Percentiles rank a stretch among this genome's conserved stretches.
Conservation (phyloP, 1,284 basidiomycete species). For the Tausonia pullulans region DNA sequence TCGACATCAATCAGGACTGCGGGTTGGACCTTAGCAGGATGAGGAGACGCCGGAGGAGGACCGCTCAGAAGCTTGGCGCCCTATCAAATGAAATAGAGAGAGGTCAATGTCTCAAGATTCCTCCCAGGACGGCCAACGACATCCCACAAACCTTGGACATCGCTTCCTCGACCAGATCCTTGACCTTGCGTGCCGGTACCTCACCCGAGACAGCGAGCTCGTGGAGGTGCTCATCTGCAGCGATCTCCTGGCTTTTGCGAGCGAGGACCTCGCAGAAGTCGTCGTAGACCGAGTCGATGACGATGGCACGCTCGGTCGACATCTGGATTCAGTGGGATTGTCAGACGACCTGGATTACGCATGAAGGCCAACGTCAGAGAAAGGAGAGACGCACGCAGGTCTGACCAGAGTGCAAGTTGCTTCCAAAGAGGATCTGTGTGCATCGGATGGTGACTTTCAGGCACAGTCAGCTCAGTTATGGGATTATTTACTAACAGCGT, state of each 20-base stretch:
- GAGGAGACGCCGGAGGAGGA: too few relatives aligned
- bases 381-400: constrained; percentile 3
- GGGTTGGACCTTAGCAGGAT: background rate
- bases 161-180: constrained; percentile 23
- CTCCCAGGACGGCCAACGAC: too few relatives aligned
- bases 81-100: background rate
- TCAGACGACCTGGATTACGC: background rate
- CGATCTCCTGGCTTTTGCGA: constrained; percentile 8
- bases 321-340: background rate
- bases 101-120: too few relatives aligned
- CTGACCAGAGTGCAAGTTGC: constrained; percentile 12
- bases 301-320: constrained; percentile 15
- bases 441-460: background rate
- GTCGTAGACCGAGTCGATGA: constrained; percentile 10
- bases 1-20: background rate
- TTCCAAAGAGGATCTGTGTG: constrained; percentile 13
- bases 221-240: constrained; percentile 8
- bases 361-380: background rate
- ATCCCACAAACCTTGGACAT: constrained; percentile 19
- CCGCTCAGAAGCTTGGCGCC: background rate
- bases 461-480: background rate
- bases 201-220: constrained; percentile 22
- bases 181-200: constrained; percentile 17
- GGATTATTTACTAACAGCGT: constrained; percentile 2
- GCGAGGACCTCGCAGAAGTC: background rate